These are phyloP conservation scores for Casuarina cunninghamiana DNA, from an alignment of 306 rosid genomes.

Conservation along the genomic window DNA sequence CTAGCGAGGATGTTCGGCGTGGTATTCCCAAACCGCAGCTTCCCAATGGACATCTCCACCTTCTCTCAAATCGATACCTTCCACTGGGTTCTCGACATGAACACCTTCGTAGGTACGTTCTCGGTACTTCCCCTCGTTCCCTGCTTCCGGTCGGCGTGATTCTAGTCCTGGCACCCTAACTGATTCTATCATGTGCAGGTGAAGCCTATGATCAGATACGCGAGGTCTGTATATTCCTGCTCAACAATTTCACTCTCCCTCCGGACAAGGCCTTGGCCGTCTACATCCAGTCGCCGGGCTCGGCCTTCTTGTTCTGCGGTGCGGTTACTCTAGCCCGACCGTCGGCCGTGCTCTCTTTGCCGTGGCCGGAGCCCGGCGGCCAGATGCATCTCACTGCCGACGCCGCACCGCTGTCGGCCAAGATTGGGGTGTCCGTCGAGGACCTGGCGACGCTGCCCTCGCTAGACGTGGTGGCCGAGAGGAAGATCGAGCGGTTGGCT, in stretches of 20 bases:
- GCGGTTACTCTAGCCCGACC: conserved; percentile 76
- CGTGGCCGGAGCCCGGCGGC: conserved; percentile 81
- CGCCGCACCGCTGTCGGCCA: conserved; percentile 65
- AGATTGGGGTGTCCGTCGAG: conserved; percentile 89
- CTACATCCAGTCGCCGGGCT: conserved; percentile 86
- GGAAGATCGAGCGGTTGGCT: conserved; percentile 68
- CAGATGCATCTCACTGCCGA: conserved; percentile 69
- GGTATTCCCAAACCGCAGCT: conserved; percentile 87
- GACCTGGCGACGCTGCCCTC: conserved; percentile 81
- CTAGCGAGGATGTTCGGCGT: conserved; percentile 72
- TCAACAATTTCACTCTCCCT: conserved; percentile 77
- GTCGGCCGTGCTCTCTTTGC: conserved; percentile 65
- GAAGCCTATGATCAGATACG: conserved; percentile 76
- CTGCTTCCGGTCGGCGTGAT: background rate
- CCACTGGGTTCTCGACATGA: conserved; percentile 95
- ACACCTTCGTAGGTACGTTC: conserved; percentile 70
- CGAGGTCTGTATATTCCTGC: conserved; percentile 82
- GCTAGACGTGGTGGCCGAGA: conserved; percentile 69
- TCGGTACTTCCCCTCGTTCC: background rate
- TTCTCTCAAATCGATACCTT: conserved; percentile 87
- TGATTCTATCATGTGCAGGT: conserved; percentile 47
- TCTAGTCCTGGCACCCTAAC: background rate
- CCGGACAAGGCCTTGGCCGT: conserved; percentile 89
- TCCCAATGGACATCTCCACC: conserved; percentile 86
- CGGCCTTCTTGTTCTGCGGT: conserved; percentile 75